Base-by-base conservation (phyloP, 306 rosid species). In the Inga leiocalycina region DNA sequence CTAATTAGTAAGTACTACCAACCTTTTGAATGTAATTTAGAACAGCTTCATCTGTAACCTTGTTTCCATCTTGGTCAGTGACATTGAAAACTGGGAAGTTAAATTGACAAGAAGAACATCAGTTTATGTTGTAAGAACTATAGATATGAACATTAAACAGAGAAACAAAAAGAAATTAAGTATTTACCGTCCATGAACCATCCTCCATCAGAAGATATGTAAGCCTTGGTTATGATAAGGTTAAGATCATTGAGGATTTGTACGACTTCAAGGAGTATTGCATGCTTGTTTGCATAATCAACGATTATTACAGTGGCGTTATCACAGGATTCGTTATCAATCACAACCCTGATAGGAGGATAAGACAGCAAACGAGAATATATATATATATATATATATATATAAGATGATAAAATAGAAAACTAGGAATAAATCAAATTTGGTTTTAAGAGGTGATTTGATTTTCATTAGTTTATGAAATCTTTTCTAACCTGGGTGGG, bases 161-260 rank as follows among this genome's bases (percentile, higher is more conserved):
- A 5, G 2, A 1, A 71, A 12, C 22, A 11, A 43, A 44, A 44
- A 22, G 54, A 44, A 43, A 71, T 0, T 12, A 16, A 44, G 8
- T 14, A 66, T 86, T 85, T 88, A 96, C 99, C 99, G 83, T 94
- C 99, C 99, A 96, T 94, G 93, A 96, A 96, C 99, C 99, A 96
- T 83, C 93, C 92, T 56, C 98, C 99, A 89, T 96, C 99, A 69
- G 93, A 94, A 70, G 97, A 90, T 80, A 94, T 91, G 81, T 96
- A 94, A 73, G 99, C 99, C 84, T 96, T 94, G 32, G 85, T 88
- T 79, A 96, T 86, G 75, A 87, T 89, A 59, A 96, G 97, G 80
- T 91, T 84, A 24, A 96, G 91, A 89, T 96, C 98, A 67, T 98
- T 96, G 49, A 96, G 97, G 66, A 92, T 85, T 84, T 94, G 98